Evolutionary conservation across 768 basidiomycete genomes (phyloP).

Genomic region (Amylocystis lapponica): DNA sequence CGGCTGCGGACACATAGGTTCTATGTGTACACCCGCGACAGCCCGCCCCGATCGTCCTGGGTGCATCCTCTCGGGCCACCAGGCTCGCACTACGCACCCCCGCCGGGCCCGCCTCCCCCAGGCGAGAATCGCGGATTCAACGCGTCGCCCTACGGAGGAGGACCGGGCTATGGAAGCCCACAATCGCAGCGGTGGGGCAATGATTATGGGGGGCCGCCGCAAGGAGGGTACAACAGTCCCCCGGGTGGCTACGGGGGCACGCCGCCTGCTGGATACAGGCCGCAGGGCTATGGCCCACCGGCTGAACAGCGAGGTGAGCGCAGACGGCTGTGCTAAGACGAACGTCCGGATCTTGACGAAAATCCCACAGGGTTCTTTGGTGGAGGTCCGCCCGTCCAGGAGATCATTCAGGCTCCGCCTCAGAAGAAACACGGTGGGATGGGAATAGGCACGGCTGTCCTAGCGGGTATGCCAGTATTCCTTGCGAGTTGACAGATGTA

Average conservation of each 20-base stretch:
- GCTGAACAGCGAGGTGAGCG: background rate
- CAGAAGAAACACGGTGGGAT: slow-evolving; percentile 46
- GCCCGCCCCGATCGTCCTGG: slow-evolving; percentile 66
- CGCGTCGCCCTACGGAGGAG: slow-evolving; percentile 25
- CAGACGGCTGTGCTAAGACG: slow-evolving; percentile 1
- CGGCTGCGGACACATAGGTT: slow-evolving; percentile 42
- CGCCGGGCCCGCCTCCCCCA: slow-evolving; percentile 42
- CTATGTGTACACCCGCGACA: slow-evolving; percentile 63
- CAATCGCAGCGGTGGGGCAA: slow-evolving; percentile 22
- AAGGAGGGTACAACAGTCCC: too few relatives aligned
- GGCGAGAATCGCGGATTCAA: slow-evolving; percentile 25
- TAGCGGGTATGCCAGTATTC: slow-evolving; percentile 34
- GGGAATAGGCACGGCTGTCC: slow-evolving; percentile 40
- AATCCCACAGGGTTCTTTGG: slow-evolving; percentile 26
- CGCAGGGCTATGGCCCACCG: background rate
- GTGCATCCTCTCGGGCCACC: slow-evolving; percentile 58
- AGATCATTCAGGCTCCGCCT: slow-evolving; percentile 26
- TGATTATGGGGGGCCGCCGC: slow-evolving; percentile 16
- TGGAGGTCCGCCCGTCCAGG: slow-evolving; percentile 20
- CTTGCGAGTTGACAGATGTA: too few relatives aligned
- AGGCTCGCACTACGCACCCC: slow-evolving; percentile 26
- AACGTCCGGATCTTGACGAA: too few relatives aligned
- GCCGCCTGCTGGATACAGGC: background rate
- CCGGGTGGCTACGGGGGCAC: background rate
- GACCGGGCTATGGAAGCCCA: slow-evolving; percentile 19